Conservation (phyloP, 257 asterid species). For the Solanum okadae region DNA sequence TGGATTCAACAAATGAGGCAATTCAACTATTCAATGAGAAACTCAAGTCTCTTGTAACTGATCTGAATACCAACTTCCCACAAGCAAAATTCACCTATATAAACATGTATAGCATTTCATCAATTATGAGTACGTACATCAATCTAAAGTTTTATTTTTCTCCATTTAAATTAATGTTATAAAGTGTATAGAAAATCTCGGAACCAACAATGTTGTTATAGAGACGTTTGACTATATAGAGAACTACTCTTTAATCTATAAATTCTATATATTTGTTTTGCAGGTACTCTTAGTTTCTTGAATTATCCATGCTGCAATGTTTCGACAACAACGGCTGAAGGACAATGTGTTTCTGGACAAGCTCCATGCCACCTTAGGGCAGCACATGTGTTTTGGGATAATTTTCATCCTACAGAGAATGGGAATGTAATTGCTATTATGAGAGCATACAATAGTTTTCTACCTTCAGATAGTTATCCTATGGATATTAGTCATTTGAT, state of each 20-base stretch:
- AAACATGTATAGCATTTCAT: conserved; percentile 32
- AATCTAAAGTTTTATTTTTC: not conserved
- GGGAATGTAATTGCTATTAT: not conserved
- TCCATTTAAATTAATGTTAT: not conserved
- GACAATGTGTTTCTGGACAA: conserved; percentile 4
- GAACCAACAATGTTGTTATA: not conserved
- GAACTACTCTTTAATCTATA: not conserved
- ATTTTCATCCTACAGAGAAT: conserved; percentile 21
- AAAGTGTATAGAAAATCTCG: not conserved
- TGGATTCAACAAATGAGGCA: conserved; percentile 15
- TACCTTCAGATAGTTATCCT: conserved; percentile 25
- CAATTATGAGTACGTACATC: conserved; percentile 12
- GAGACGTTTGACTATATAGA: not conserved
- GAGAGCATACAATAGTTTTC: conserved; percentile 12
- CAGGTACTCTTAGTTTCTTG: not conserved
- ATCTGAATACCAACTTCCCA: conserved; percentile 11
- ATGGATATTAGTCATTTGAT: conserved; percentile 17
- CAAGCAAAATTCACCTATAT: conserved; percentile 32
- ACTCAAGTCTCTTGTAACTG: conserved; percentile 22
- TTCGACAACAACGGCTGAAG: not conserved
- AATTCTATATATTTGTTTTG: not conserved
- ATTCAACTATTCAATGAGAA: conserved; percentile 19
- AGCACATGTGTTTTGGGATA: conserved; percentile 17
- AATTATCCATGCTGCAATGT: conserved; percentile 24
- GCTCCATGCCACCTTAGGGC: conserved; percentile 18